These are phyloP conservation scores for Sechiopsis laciniata DNA, from an alignment of 306 rosid species.

Conservation along the genomic window DNA sequence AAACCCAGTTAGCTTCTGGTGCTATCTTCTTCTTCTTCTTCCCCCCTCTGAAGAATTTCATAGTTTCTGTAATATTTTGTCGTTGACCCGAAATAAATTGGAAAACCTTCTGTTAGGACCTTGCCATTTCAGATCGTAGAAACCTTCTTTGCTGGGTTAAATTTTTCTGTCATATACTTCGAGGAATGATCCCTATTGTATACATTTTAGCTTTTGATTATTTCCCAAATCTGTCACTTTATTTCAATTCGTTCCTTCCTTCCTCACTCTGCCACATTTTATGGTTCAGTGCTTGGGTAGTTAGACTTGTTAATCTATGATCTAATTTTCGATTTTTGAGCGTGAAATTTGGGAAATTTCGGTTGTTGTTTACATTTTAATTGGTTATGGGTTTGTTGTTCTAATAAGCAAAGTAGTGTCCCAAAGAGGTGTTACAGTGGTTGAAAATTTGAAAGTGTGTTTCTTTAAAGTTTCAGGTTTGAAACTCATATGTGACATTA, in stretches of 20 bases:
- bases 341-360: not conserved
- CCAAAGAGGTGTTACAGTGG: too few relatives aligned
- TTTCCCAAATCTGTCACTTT: not conserved
- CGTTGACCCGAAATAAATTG: slow-evolving; percentile 38
- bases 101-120: slow-evolving; percentile 26
- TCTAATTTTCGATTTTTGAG: not conserved
- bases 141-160: slow-evolving; percentile 10
- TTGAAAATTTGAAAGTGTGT: too few relatives aligned
- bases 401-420: too few relatives aligned
- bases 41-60: slow-evolving; percentile 3
- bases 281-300: too few relatives aligned
- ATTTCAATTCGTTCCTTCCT: not conserved
- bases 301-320: not conserved
- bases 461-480: too few relatives aligned
- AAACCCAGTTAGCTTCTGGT: slow-evolving; percentile 36
- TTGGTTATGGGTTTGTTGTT: not conserved
- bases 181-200: not conserved
- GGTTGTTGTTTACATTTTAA: not conserved
- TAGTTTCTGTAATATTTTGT: slow-evolving; percentile 42
- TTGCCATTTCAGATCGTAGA: not conserved
- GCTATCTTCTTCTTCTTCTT: slow-evolving; percentile 24
- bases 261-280: not conserved
- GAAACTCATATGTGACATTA: too few relatives aligned
- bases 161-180: not conserved
- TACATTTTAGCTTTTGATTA: not conserved